A percentile compares a stretch with the other conserved stretches of the same genome.
These are phyloP conservation scores for Euclidium syriacum DNA, from an alignment of 345 rosid species.

Conservation along the genomic window DNA sequence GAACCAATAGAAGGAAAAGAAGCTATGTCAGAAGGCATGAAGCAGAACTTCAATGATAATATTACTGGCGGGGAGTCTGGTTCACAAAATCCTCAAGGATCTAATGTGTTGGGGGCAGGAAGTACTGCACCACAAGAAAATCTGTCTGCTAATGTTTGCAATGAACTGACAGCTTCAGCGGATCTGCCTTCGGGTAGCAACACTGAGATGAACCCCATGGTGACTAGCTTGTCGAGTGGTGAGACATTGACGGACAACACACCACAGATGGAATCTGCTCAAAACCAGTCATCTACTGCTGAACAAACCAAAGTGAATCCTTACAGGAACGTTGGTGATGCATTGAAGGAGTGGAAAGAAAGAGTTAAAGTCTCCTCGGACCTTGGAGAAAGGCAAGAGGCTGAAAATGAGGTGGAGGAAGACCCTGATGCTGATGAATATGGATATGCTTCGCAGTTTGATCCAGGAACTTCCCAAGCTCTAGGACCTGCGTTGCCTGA, in stretches of 20 bases:
- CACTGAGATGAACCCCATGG: conserved; percentile 46
- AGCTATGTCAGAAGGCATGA: conserved; percentile 35
- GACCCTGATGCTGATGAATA: conserved; percentile 72
- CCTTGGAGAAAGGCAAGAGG: conserved; percentile 47
- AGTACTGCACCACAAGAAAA: conserved; percentile 47
- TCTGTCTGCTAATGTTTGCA: conserved; percentile 34
- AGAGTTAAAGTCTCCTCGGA: conserved; percentile 68
- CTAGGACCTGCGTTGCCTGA: conserved; percentile 86
- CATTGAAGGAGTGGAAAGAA: conserved; percentile 91
- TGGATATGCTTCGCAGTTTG: conserved; percentile 66
- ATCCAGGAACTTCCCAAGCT: conserved; percentile 77
- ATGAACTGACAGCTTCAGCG: conserved; percentile 45
- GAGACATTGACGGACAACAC: conserved; percentile 48
- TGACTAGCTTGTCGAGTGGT: conserved; percentile 40
- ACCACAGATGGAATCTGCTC: conserved; percentile 37
- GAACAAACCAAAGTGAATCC: conserved; percentile 63
- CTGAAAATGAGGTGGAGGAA: conserved; percentile 56
- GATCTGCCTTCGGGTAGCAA: conserved; percentile 45
- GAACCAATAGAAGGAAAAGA: conserved; percentile 37
- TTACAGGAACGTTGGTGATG: conserved; percentile 78
- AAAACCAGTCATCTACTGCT: conserved; percentile 39
- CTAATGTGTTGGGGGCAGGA: conserved; percentile 39
- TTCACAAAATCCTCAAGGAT: conserved; percentile 42
- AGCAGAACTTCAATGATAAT: conserved; percentile 35
- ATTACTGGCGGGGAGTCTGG: conserved; percentile 49